These are phyloP conservation scores for Sarocladium oryzae DNA, from an alignment of 2,329 filamentous ascomycete genomes.

Conservation along the genomic window DNA sequence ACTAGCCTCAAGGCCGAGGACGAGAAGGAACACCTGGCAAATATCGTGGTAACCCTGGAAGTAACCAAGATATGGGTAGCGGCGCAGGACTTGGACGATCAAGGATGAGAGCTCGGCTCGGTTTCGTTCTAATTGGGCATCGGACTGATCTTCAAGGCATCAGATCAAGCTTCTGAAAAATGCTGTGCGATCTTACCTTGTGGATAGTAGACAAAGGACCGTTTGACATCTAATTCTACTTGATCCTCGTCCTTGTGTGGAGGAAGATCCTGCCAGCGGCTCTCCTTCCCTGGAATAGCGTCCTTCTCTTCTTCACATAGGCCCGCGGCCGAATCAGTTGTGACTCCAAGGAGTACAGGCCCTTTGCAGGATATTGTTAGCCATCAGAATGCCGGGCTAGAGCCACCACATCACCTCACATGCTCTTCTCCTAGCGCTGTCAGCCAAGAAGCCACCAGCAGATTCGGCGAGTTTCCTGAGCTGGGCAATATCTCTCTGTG, in stretches of 20 bases:
- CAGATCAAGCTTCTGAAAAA: not conserved
- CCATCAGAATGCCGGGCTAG: not conserved
- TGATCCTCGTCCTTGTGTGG: constrained; percentile 85
- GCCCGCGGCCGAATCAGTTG: not conserved
- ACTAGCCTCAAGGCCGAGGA: constrained; percentile 40
- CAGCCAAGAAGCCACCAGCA: constrained; percentile 59
- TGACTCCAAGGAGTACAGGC: not conserved
- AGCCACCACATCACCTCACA: constrained; percentile 54
- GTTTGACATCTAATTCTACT: constrained; percentile 84
- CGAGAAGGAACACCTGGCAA: constrained; percentile 87
- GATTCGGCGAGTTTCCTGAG: constrained; percentile 55
- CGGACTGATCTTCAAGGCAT: constrained; percentile 52
- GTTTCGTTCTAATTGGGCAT: constrained; percentile 60
- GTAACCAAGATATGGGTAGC: constrained; percentile 79
- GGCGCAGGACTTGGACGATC: constrained; percentile 74
- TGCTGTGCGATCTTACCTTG: constrained; percentile 46
- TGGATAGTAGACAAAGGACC: constrained; percentile 97
- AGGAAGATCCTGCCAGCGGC: constrained; percentile 56
- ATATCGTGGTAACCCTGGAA: constrained; percentile 99
- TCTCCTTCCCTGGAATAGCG: constrained; percentile 13
- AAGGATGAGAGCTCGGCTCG: constrained; percentile 73
- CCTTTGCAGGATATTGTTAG: constrained; percentile 7
- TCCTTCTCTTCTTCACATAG: constrained; percentile 2
- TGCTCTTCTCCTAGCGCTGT: constrained; percentile 62
- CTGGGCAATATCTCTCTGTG: constrained; percentile 45